Conservation (phyloP, 805 yeast species). For the Monosporozyma aerobia region DNA sequence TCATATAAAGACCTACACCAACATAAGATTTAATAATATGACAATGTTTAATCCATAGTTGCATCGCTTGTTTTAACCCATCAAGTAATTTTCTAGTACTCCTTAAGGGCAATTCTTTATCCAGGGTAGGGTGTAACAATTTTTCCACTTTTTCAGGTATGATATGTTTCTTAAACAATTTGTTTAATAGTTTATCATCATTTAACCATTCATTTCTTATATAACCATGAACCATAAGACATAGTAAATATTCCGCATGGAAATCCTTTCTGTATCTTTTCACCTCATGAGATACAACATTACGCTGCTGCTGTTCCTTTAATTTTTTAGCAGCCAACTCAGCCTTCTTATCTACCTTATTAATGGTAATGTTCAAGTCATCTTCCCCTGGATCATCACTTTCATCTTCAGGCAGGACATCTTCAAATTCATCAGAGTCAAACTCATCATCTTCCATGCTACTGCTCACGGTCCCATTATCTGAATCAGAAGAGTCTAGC, state of each 20-base stretch:
- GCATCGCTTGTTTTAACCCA: slow-evolving; percentile 60
- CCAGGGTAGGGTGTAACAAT: slow-evolving; percentile 41
- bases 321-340: slow-evolving; percentile 10
- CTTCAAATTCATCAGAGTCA: slow-evolving; percentile 23
- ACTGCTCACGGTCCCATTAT: background rate
- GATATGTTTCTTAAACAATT: slow-evolving; percentile 30
- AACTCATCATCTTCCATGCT: slow-evolving; percentile 11
- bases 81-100: slow-evolving; percentile 64
- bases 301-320: slow-evolving; percentile 17
- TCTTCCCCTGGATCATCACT: slow-evolving; percentile 1
- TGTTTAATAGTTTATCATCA: slow-evolving; percentile 33
- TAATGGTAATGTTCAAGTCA: slow-evolving; percentile 24
- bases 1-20: slow-evolving; percentile 34
- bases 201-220: slow-evolving; percentile 70
- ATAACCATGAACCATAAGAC: slow-evolving; percentile 58
- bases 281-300: slow-evolving; percentile 46
- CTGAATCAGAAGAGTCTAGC: background rate
- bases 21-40: slow-evolving; percentile 33
- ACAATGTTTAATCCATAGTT: slow-evolving; percentile 49
- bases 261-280: slow-evolving; percentile 39
- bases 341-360: slow-evolving; percentile 7
- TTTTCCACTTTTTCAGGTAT: slow-evolving; percentile 41
- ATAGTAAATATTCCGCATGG: slow-evolving; percentile 51
- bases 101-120: slow-evolving; percentile 30
- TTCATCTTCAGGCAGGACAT: slow-evolving; percentile 7